These are phyloP conservation scores for Gossypium thurberi DNA, from an alignment of 345 rosid species.

Conservation along the genomic window DNA sequence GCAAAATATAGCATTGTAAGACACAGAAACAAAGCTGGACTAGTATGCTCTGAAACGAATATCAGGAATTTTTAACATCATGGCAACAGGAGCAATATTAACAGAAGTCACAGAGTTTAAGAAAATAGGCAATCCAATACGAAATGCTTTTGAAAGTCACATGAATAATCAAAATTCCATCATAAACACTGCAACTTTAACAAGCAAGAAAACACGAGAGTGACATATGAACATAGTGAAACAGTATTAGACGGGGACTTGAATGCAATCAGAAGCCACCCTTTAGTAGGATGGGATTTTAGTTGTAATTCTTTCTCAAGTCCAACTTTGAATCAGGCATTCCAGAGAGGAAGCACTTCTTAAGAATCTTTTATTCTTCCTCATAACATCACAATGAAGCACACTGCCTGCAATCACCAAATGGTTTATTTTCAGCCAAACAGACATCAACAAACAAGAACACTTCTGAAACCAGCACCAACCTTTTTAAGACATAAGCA, in stretches of 20 bases:
- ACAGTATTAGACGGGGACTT: neutral
- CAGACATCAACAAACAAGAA: neutral
- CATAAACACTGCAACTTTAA: neutral
- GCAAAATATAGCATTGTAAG: constrained; percentile 25
- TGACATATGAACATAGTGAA: neutral
- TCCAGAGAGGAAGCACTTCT: constrained; percentile 99
- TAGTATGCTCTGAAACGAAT: neutral
- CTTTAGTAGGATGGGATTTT: constrained; percentile 88
- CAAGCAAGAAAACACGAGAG: neutral
- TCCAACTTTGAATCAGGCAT: constrained; percentile 92
- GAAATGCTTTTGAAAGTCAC: neutral
- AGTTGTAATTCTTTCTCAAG: constrained; percentile 57
- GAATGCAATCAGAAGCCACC: constrained; percentile 35
- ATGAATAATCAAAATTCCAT: neutral
- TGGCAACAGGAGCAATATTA: neutral
- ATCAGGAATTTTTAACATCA: neutral
- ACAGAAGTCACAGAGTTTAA: neutral
- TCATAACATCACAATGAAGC: constrained; percentile 87
- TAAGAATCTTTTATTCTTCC: constrained; percentile 53
- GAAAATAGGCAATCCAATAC: neutral
- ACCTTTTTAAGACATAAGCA: constrained; percentile 98
- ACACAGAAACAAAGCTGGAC: neutral
- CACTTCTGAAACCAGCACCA: constrained; percentile 7
- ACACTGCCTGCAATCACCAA: constrained; percentile 59
- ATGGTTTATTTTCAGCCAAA: constrained; percentile 17